Percentiles rank a stretch among this genome's conserved stretches.
phyloP scores from a whole-genome alignment of 306 rosid species.

The Prosopis cineraria region DNA sequence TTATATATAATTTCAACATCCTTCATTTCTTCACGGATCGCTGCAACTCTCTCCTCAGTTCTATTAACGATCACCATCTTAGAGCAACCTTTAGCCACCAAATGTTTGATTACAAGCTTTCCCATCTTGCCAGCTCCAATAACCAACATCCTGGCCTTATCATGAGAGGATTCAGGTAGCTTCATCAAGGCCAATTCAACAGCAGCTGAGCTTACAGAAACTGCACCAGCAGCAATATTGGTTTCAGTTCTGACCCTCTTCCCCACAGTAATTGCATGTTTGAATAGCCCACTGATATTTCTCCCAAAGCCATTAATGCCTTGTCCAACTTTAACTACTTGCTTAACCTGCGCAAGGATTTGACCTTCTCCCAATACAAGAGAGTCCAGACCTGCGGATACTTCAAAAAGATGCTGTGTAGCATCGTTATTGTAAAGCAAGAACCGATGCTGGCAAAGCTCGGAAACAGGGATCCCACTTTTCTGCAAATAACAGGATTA shows the following conservation, averaged over 20 bases:
- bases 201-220: conserved; percentile 98
- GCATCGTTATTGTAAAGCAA: conserved; percentile 88
- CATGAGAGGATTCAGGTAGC: conserved; percentile 74
- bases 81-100: conserved; percentile 89
- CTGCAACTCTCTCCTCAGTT: conserved; percentile 82
- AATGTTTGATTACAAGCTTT: conserved; percentile 94
- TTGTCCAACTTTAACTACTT: conserved; percentile 97
- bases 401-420: conserved; percentile 88
- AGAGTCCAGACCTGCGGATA: conserved; percentile 97
- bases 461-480: conserved; percentile 88
- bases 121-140: conserved; percentile 99
- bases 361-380: conserved; percentile 99
- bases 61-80: conserved; percentile 92
- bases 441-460: conserved; percentile 82
- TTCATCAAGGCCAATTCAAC: conserved; percentile 94
- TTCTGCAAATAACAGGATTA: conserved; percentile 56
- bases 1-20: conserved; percentile 80
- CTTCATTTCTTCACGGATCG: conserved; percentile 69
- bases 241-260: conserved; percentile 97
- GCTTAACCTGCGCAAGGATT: conserved; percentile 98
- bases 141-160: conserved; percentile 72
- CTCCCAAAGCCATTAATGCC: conserved; percentile 96
- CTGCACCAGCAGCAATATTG: conserved; percentile 96
- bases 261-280: conserved; percentile 97
- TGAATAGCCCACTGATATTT: conserved; percentile 92